Evolutionary conservation across 148 eudicot genomes (phyloP), one percentile per base, ranked within the genome.

Genomic region (Spergularia bocconei): DNA sequence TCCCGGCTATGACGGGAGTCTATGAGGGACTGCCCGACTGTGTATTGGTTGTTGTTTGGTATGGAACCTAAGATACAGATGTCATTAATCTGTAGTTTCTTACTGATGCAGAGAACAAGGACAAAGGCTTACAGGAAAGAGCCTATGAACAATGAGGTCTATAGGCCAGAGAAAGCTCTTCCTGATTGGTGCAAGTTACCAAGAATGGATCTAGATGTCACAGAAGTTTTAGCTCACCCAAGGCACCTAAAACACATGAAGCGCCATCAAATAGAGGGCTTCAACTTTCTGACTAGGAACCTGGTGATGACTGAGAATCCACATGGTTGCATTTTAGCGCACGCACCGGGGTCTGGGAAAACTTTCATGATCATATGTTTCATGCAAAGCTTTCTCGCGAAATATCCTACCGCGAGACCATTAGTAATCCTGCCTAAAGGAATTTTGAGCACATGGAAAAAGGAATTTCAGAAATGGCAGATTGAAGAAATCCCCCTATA

Each of bases 271-370:
- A 54, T 86, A 23, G 93, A 88, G 70, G 96, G 98, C 7, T 93
- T 93, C 72, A 88, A 87, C 68, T 93, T 93, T 70, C 84, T 93
- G 13, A 66, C 82, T 13, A 86, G 87, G 71, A 93, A 93, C 81
- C 70, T 93, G 82, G 77, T 91, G 39, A 17, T 91, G 39, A 17
- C 80, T 21, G 89, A 89, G 51, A 89, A 89, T 38, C 93, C 96
- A 6, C 87, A 90, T 59, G 98, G 98, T 48, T 93, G 98, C 70
- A 88, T 93, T 52, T 72, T 93, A 85, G 96, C 96, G 33, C 96
- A 93, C 79, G 97, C 95, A 64, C 97, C 95, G 33, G 97, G 97
- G 48, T 92, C 97, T 21, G 97, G 97, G 4, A 92, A 93, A 79
- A 93, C 96, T 4, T 93, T 93, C 75, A 89, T 93, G 96, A 87